phyloP scores from a whole-genome alignment of 331 rosid species.

The Acacia pycnantha region DNA sequence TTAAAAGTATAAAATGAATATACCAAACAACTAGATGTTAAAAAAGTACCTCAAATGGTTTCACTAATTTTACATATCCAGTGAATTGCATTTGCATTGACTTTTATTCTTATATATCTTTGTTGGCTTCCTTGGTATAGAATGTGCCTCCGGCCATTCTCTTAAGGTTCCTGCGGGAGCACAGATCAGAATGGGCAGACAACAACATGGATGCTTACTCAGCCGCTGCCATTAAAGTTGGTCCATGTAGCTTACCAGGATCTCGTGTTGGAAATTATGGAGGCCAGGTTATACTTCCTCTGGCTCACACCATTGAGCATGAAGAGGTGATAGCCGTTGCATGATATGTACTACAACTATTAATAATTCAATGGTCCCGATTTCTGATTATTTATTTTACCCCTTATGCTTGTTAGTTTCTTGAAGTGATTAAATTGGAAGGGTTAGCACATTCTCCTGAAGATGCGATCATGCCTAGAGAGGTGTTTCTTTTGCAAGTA shows the following conservation, averaged over 20 bases:
- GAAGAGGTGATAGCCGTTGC: slow-evolving; percentile 69
- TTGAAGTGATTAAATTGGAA: slow-evolving; percentile 95
- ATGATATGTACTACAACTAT: not conserved
- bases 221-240: slow-evolving; percentile 96
- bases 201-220: slow-evolving; percentile 95
- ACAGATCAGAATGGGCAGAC: slow-evolving; percentile 99
- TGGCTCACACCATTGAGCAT: slow-evolving; percentile 96
- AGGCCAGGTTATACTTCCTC: slow-evolving; percentile 96
- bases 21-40: not conserved
- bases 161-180: slow-evolving; percentile 92
- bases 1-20: not conserved
- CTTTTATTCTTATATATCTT: not conserved
- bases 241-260: slow-evolving; percentile 93
- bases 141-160: slow-evolving; percentile 99
- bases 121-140: slow-evolving; percentile 37
- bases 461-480: slow-evolving; percentile 87
- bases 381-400: not conserved
- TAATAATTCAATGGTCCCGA: not conserved
- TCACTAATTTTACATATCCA: not conserved
- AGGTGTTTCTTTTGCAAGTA: slow-evolving; percentile 95
- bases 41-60: not conserved
- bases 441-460: slow-evolving; percentile 92
- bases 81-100: not conserved
- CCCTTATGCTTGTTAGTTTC: slow-evolving; percentile 49
- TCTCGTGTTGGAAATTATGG: slow-evolving; percentile 92